phyloP scores from a whole-genome alignment of 345 rosid species.

The Sisymbrium irio region DNA sequence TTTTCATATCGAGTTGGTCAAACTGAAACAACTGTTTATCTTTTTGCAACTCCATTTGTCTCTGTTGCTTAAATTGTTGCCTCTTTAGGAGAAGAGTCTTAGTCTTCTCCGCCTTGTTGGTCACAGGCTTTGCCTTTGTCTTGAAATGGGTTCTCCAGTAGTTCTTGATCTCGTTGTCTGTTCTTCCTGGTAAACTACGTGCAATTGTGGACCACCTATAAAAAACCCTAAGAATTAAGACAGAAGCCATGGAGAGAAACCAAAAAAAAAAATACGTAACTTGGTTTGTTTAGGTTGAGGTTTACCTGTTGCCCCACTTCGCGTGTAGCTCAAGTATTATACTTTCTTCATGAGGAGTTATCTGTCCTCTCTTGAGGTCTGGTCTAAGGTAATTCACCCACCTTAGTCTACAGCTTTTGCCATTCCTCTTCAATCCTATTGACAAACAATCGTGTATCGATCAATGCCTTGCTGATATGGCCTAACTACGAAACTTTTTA shows the following conservation, averaged over 20 bases:
- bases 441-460: background rate
- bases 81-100: conserved; percentile 49
- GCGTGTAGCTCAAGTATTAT: conserved; percentile 73
- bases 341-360: conserved; percentile 69
- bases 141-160: conserved; percentile 47
- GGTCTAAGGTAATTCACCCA: conserved; percentile 81
- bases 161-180: conserved; percentile 43
- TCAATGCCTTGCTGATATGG: background rate
- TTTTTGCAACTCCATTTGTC: conserved; percentile 35
- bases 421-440: conserved; percentile 72
- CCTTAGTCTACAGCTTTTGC: conserved; percentile 13
- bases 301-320: conserved; percentile 75
- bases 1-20: conserved; percentile 52
- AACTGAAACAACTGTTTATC: conserved; percentile 46
- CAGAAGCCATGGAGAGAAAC: background rate
- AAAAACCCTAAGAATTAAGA: background rate
- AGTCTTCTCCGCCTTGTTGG: conserved; percentile 41
- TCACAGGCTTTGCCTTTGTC: conserved; percentile 33
- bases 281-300: background rate
- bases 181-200: conserved; percentile 70
- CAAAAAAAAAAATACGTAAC: background rate
- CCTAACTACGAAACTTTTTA: too few relatives aligned
- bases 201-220: conserved; percentile 88
- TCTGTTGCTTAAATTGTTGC: conserved; percentile 69
- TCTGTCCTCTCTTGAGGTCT: conserved; percentile 80